Base-by-base conservation (phyloP, 805 yeast genomes). In the Candida jianshihensis region DNA sequence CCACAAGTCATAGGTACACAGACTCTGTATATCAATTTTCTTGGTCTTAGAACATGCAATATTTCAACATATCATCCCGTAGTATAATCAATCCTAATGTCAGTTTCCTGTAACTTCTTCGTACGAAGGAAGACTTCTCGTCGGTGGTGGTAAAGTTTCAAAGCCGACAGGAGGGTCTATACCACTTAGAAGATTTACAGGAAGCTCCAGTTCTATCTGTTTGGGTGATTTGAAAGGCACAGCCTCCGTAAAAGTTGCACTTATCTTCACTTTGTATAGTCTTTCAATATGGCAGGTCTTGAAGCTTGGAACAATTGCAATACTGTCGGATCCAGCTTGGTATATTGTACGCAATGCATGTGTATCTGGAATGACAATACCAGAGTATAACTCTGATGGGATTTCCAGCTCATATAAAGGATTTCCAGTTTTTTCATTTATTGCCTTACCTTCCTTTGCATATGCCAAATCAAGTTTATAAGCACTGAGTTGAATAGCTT, bases 231-330 rank as follows among this genome's bases (percentile, higher is more conserved):
- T 34, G 2, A 36, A 22, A 3, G 12, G 24, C 14, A 15, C 30
- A 1, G 39, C 26, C 6, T 39, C 43, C 4, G 38, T 32, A 33
- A 67, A 49, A 3, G 63, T 66, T 5, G 56, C 65, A 2, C 47
- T 43, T 13, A 71, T 48, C 24, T 47, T 53, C 26, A 74, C 36
- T 7, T 51, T 44, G 48, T 75, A 73, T 11, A 40, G 43, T 30
- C 84, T 62, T 10, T 61, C 52, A 14, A 80, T 62, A 47, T 76
- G 78, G 47, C 84, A 76, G 3, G 78, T 68, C 19, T 50, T 55
- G 52, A 80, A 80, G 30, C 61, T 47, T 28, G 43, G 40, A 4
- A 26, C 19, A 12, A 36, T 19, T 4, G 13, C 22, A 11, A 24
- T 24, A 24, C 13, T n/a, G n/a, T n/a, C n/a, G n/a, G n/a, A n/a